Evolutionary conservation across 1,139 yeast genomes (phyloP), one percentile per base, ranked within the genome.

Genomic region (Geotrichum carabidarum): DNA sequence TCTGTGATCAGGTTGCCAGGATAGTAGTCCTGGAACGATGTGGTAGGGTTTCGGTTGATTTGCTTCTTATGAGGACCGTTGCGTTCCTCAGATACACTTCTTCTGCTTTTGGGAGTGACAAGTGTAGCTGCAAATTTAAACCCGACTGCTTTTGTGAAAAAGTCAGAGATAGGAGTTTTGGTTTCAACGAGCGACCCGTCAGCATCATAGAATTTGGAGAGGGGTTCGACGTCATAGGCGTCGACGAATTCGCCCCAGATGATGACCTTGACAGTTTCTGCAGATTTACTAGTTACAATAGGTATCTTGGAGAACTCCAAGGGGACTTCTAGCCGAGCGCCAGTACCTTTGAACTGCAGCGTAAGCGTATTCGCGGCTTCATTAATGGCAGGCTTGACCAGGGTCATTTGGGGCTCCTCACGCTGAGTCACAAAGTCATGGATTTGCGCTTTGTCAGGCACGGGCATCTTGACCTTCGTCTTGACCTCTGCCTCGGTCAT

Each of bases 11-110:
- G 58, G 48, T 74, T 65, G 15, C 75, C 67, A 1, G 81, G 80
- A 58, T 60, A 77, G 53, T 74, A 71, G 59, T 77, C 80, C 54
- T 75, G 80, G 62, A 74, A 76, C 8, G 66, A 56, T 0, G 75
- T 63, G 3, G 41, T 52, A 2, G 63, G 57, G 2, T 35, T 36
- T 17, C 57, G 55, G 40, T 53, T 45, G 31, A 57, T 41, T 9
- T 37, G 50, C 8, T 14, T 51, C 47, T 45, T 49, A 42, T 9
- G 57, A 50, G 30, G 53, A 41, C 36, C 71, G 70, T 30, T 67
- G 60, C 15, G 48, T 7, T 27, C 41, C 11, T 38, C 41, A 9
- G 60, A 62, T 34, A 74, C 72, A 4, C 55, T 53, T 50, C 77
- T 72, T 0, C 77, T 72, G 14, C 59, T 57, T 1, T 64, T 60